Conservation (phyloP, 371 early-diverging fungal species). For the Fennellomyces sp. region DNA sequence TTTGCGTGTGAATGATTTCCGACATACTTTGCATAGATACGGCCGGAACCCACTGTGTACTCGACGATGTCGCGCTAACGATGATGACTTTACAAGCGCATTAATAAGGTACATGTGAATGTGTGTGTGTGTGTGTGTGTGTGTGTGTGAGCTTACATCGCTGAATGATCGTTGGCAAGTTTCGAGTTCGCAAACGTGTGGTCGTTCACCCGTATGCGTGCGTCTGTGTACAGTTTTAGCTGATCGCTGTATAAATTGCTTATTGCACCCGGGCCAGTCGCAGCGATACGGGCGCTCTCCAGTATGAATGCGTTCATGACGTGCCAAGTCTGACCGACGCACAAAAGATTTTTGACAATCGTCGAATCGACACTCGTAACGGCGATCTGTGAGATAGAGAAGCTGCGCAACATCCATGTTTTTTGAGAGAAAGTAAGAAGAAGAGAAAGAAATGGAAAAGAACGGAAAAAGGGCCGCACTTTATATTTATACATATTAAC, state of each 20-base stretch:
- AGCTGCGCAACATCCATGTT: neutral
- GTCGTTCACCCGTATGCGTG: slow-evolving; percentile 72
- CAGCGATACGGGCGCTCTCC: slow-evolving; percentile 9
- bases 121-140: too few species aligned
- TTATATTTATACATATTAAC: neutral
- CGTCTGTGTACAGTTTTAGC: slow-evolving; percentile 69
- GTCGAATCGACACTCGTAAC: slow-evolving; percentile 62
- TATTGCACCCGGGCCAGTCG: slow-evolving; percentile 51
- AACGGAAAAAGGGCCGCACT: neutral
- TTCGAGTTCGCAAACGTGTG: slow-evolving; percentile 59
- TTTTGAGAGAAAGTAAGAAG: neutral
- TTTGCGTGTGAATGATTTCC: slow-evolving; percentile 19
- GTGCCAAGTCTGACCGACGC: slow-evolving; percentile 77
- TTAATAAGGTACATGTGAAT: too few species aligned
- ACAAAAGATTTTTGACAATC: slow-evolving; percentile 72
- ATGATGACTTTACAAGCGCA: too few species aligned
- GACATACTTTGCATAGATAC: slow-evolving; percentile 38
- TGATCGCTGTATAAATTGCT: slow-evolving; percentile 69
- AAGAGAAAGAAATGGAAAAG: neutral
- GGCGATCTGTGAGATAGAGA: slow-evolving; percentile 27
- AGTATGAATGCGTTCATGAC: slow-evolving; percentile 63
- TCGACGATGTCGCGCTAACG: slow-evolving; percentile 36
- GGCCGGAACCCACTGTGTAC: slow-evolving; percentile 37
- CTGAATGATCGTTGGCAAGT: slow-evolving; percentile 51
- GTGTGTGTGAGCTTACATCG: slow-evolving; percentile 53